Conservation (phyloP, 2,329 filamentous ascomycete species). For the Clonostachys rhizophaga region DNA sequence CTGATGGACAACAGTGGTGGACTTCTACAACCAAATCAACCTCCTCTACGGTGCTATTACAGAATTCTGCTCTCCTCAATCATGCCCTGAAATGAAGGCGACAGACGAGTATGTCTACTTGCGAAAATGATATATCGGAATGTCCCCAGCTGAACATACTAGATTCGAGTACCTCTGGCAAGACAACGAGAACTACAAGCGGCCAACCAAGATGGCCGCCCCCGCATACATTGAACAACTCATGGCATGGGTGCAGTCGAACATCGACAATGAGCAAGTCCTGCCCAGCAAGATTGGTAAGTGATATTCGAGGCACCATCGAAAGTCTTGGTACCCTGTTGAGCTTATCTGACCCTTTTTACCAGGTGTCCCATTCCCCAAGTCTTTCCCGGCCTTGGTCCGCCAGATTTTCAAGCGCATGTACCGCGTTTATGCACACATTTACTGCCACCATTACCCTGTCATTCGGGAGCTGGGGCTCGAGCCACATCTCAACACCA, state of each 20-base stretch:
- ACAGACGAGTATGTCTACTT: slow-evolving; percentile 75
- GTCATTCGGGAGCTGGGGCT: slow-evolving; percentile 92
- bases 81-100: slow-evolving; percentile 99
- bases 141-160: neutral
- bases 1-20: slow-evolving; percentile 65
- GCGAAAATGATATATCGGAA: neutral
- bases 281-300: slow-evolving; percentile 89
- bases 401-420: slow-evolving; percentile 98
- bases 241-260: slow-evolving; percentile 94
- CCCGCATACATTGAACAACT: slow-evolving; percentile 97
- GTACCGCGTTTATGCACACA: slow-evolving; percentile 97
- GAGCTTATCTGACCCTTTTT: slow-evolving; percentile 4
- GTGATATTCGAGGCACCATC: slow-evolving; percentile 7
- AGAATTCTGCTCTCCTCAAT: slow-evolving; percentile 96
- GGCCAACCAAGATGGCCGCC: slow-evolving; percentile 95
- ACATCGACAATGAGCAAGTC: slow-evolving; percentile 91
- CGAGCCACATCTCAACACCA: slow-evolving; percentile 96
- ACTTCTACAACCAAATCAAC: slow-evolving; percentile 99
- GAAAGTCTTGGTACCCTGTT: neutral
- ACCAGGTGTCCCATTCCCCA: slow-evolving; percentile 85
- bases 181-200: slow-evolving; percentile 88
- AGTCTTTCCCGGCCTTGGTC: slow-evolving; percentile 81
- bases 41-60: slow-evolving; percentile 97
- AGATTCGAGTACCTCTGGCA: slow-evolving; percentile 99
- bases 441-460: slow-evolving; percentile 99